These are phyloP conservation scores for Saccharomyces uvarum DNA, from an alignment of 1,139 yeast species.

Conservation along the genomic window DNA sequence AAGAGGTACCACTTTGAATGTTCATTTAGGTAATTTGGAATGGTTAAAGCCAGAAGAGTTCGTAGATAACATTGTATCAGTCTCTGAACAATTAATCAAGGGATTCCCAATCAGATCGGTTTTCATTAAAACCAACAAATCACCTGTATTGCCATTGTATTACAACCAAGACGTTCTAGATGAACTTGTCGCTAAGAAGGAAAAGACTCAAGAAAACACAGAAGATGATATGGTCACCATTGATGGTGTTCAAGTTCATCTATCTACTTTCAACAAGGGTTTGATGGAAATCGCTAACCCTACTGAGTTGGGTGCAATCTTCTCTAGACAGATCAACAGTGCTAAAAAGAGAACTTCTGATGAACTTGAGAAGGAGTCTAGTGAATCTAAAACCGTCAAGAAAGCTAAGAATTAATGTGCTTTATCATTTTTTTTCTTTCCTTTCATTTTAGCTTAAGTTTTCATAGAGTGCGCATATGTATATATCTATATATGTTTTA, in stretches of 20 bases:
- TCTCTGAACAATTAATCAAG: slow-evolving; percentile 44
- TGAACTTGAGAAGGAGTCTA: slow-evolving; percentile 12
- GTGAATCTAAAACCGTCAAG: slow-evolving; percentile 14
- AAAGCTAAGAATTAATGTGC: slow-evolving; percentile 19
- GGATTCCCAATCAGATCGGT: slow-evolving; percentile 50
- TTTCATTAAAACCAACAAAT: slow-evolving; percentile 57
- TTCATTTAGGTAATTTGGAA: slow-evolving; percentile 58
- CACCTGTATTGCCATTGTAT: slow-evolving; percentile 82
- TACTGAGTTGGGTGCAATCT: slow-evolving; percentile 39
- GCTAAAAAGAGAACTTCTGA: slow-evolving; percentile 25
- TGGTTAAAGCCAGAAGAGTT: slow-evolving; percentile 37
- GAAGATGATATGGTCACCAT: slow-evolving; percentile 35
- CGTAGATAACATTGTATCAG: slow-evolving; percentile 49
- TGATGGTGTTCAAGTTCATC: slow-evolving; percentile 37
- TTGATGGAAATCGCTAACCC: slow-evolving; percentile 76
- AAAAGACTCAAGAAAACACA: slow-evolving; percentile 30
- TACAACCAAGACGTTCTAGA: slow-evolving; percentile 55
- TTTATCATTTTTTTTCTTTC: neutral
- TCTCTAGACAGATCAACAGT: slow-evolving; percentile 34
- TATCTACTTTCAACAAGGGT: slow-evolving; percentile 63
- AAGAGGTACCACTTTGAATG: slow-evolving; percentile 59
- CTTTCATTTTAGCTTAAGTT: neutral
- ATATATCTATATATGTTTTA: slow-evolving; percentile 2
- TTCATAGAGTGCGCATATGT: slow-evolving; percentile 1
- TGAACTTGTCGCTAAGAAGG: slow-evolving; percentile 33